Percentiles rank a stretch among this genome's conserved stretches.
phyloP scores from a whole-genome alignment of 2,329 filamentous ascomycete genomes.

The Cladosporium cucumerinum region DNA sequence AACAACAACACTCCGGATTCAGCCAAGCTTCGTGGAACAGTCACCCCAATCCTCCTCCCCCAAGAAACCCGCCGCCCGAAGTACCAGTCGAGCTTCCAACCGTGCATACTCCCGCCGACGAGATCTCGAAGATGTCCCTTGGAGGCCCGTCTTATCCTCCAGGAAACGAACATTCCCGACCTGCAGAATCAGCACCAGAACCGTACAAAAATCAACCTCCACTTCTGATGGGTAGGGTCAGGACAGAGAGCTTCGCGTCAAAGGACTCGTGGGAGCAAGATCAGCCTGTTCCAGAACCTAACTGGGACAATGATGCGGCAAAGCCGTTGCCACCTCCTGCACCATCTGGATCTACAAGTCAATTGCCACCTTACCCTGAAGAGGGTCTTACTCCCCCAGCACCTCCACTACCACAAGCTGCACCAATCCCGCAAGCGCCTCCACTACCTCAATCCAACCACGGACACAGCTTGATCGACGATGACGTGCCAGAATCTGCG shows the following conservation, averaged over 20 bases:
- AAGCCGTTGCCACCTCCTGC: slow-evolving; percentile 6
- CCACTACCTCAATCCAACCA: slow-evolving; percentile 11
- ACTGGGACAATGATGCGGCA: neutral
- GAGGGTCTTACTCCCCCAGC: neutral
- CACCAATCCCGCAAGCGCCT: slow-evolving; percentile 19
- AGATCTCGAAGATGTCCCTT: slow-evolving; percentile 38
- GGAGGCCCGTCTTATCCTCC: slow-evolving; percentile 19
- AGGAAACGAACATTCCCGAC: slow-evolving; percentile 21
- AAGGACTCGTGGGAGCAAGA: slow-evolving; percentile 23
- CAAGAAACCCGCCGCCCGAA: slow-evolving; percentile 23
- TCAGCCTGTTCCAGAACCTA: neutral
- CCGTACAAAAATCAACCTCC: slow-evolving; percentile 27
- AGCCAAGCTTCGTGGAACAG: slow-evolving; percentile 5
- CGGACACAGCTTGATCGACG: slow-evolving; percentile 16
- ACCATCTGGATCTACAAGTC: slow-evolving; percentile 4
- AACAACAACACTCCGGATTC: neutral
- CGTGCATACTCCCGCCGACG: slow-evolving; percentile 39
- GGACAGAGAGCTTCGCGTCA: slow-evolving; percentile 10
- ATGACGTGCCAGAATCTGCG: slow-evolving; percentile 1
- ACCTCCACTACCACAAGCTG: slow-evolving; percentile 3
- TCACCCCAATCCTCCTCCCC: slow-evolving; percentile 17
- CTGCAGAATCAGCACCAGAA: slow-evolving; percentile 27
- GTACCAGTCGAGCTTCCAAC: slow-evolving; percentile 42
- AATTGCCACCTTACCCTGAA: slow-evolving; percentile 9
- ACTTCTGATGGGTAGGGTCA: slow-evolving; percentile 25